Evolutionary conservation across 495 filamentous ascomycete species (phyloP).

Genomic region (Jackrogersella minutella): DNA sequence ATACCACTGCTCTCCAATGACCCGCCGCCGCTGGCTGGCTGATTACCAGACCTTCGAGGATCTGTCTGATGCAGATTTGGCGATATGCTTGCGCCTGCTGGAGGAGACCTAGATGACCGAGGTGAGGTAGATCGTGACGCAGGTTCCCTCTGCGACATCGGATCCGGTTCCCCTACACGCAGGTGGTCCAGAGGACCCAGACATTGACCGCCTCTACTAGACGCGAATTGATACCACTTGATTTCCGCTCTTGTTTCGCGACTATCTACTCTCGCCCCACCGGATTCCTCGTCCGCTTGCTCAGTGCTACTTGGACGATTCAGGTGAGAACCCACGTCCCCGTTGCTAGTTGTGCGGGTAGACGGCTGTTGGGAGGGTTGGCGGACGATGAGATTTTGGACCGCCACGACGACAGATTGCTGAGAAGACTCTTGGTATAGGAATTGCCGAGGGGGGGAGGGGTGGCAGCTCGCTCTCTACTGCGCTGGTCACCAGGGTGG

Average conservation of each 20-base stretch:
- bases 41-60: constrained; percentile 36
- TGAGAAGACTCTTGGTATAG: constrained; percentile 16
- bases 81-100: constrained; percentile 36
- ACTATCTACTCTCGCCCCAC: constrained; percentile 47
- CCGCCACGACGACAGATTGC: constrained; percentile 40
- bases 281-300: constrained; percentile 38
- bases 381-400: constrained; percentile 35
- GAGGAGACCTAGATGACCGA: constrained; percentile 46
- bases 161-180: constrained; percentile 65
- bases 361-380: constrained; percentile 31
- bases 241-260: constrained; percentile 40
- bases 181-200: constrained; percentile 56
- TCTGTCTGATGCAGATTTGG: constrained; percentile 37
- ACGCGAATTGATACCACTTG: constrained; percentile 39
- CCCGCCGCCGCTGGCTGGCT: constrained; percentile 36
- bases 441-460: constrained; percentile 6
- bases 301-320: constrained; percentile 35
- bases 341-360: constrained; percentile 32
- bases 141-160: constrained; percentile 67
- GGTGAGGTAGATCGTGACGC: constrained; percentile 58
- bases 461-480: constrained; percentile 6
- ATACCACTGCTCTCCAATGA: constrained; percentile 34
- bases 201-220: constrained; percentile 60
- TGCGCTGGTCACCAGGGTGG: constrained; percentile 3
- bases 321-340: constrained; percentile 34